Evolutionary conservation across 306 rosid genomes (phyloP).

Genomic region (Casuarina equisetifolia): DNA sequence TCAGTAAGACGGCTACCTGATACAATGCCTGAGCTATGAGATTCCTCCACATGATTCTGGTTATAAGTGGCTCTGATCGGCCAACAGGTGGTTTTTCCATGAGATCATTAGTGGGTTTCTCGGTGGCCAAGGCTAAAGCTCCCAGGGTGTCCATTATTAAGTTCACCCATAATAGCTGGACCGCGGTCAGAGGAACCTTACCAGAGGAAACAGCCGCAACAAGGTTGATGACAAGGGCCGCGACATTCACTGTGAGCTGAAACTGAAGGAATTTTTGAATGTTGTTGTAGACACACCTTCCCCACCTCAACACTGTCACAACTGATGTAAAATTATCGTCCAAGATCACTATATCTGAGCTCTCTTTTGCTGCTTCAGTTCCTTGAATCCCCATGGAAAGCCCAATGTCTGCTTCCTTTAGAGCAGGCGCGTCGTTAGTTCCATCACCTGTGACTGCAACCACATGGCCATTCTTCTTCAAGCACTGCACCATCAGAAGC

Average conservation of each 20-base stretch:
- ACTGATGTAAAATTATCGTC: constrained; percentile 26
- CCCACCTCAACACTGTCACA: constrained; percentile 28
- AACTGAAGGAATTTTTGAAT: constrained; percentile 33
- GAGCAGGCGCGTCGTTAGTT: constrained; percentile 34
- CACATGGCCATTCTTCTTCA: constrained; percentile 29
- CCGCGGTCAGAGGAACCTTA: constrained; percentile 28
- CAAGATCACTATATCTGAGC: constrained; percentile 28
- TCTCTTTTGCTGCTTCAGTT: constrained; percentile 35
- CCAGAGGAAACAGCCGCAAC: constrained; percentile 25
- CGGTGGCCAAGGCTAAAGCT: constrained; percentile 35
- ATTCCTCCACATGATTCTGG: constrained; percentile 33
- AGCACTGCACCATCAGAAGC: constrained; percentile 30
- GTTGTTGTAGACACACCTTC: constrained; percentile 31
- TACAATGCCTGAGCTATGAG: constrained; percentile 31
- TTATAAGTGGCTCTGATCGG: constrained; percentile 23
- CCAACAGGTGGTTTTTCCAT: constrained; percentile 17
- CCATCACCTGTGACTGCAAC: constrained; percentile 38
- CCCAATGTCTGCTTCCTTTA: constrained; percentile 33
- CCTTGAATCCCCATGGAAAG: constrained; percentile 38
- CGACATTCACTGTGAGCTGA: constrained; percentile 32
- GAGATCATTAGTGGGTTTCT: constrained; percentile 28
- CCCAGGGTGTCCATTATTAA: constrained; percentile 36
- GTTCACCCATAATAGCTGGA: constrained; percentile 33
- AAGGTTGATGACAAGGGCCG: constrained; percentile 23
- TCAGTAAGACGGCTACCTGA: constrained; percentile 24